Evolutionary conservation across 129 eudicot genomes (phyloP).

Genomic region (Flaveria robusta): DNA sequence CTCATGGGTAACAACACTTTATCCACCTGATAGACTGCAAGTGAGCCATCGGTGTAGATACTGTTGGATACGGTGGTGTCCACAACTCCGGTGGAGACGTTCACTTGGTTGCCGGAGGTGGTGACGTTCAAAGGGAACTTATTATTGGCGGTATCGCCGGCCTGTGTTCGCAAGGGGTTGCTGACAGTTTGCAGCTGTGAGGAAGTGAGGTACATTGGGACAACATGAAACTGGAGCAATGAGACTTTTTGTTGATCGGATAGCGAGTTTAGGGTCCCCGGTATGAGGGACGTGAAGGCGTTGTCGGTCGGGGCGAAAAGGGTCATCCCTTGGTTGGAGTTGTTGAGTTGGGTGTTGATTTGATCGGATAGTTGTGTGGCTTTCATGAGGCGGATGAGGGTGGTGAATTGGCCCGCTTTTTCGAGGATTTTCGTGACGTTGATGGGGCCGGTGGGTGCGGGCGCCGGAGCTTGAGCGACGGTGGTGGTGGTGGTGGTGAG

Average conservation of each 20-base stretch:
- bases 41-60: slow-evolving; percentile 58
- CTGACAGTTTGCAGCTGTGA: slow-evolving; percentile 80
- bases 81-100: slow-evolving; percentile 65
- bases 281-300: slow-evolving; percentile 61
- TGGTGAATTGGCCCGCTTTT: slow-evolving; percentile 78
- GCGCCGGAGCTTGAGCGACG: slow-evolving; percentile 52
- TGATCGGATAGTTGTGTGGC: slow-evolving; percentile 59
- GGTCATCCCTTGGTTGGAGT: slow-evolving; percentile 75
- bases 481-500: slow-evolving; percentile 36
- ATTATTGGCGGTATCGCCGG: slow-evolving; percentile 54
- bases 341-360: slow-evolving; percentile 80
- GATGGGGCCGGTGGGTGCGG: slow-evolving; percentile 77
- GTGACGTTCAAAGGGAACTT: slow-evolving; percentile 73
- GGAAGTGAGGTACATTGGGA: slow-evolving; percentile 50
- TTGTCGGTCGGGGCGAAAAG: slow-evolving; percentile 82
- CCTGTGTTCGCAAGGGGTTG: slow-evolving; percentile 84
- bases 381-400: slow-evolving; percentile 53
- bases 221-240: slow-evolving; percentile 63
- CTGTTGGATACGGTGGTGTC: slow-evolving; percentile 63
- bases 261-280: slow-evolving; percentile 78
- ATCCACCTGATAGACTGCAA: slow-evolving; percentile 83
- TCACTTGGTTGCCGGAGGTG: slow-evolving; percentile 74
- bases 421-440: slow-evolving; percentile 76
- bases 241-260: slow-evolving; percentile 71
- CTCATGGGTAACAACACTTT: slow-evolving; percentile 70